Percentiles rank a stretch among this genome's conserved stretches.
Conservation (phyloP, 805 yeast genomes). For the Metschnikowia henanensis region DNA sequence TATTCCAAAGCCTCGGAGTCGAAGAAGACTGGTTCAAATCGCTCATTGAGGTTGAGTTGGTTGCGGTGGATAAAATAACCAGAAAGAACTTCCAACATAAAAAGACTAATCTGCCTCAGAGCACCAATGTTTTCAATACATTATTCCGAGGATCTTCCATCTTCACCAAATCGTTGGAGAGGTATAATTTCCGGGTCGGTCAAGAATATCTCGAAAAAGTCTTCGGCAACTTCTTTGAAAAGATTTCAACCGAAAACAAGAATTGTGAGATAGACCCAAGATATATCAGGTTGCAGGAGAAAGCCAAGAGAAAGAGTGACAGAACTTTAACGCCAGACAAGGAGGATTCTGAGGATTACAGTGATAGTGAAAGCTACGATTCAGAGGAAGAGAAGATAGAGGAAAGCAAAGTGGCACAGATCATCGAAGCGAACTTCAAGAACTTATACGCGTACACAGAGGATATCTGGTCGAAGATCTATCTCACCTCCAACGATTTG, state of each 20-base stretch:
- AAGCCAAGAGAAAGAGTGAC: slow-evolving; percentile 26
- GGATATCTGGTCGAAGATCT: slow-evolving; percentile 66
- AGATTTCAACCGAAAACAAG: slow-evolving; percentile 49
- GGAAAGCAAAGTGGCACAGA: slow-evolving; percentile 28
- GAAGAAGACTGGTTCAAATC: slow-evolving; percentile 75
- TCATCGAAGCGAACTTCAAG: slow-evolving; percentile 47
- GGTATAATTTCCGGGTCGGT: slow-evolving; percentile 74
- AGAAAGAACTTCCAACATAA: slow-evolving; percentile 42
- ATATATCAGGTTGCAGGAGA: slow-evolving; percentile 42
- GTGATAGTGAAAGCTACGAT: slow-evolving; percentile 23
- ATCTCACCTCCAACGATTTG: slow-evolving; percentile 66
- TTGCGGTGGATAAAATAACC: slow-evolving; percentile 45
- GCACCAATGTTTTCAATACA: slow-evolving; percentile 52
- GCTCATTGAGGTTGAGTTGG: slow-evolving; percentile 66
- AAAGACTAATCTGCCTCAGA: slow-evolving; percentile 25
- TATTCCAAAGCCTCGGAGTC: slow-evolving; percentile 67
- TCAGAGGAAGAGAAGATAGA: slow-evolving; percentile 31
- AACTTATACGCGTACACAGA: slow-evolving; percentile 52
- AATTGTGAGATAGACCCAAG: slow-evolving; percentile 82
- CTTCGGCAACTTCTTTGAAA: slow-evolving; percentile 65
- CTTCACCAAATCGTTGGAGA: slow-evolving; percentile 78
- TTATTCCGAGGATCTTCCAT: slow-evolving; percentile 85
- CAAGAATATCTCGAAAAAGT: slow-evolving; percentile 73
- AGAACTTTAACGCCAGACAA: neutral
- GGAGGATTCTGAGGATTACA: slow-evolving; percentile 26